These are phyloP conservation scores for Pelargonium australe DNA, from an alignment of 441 rosid genomes.

Conservation along the genomic window DNA sequence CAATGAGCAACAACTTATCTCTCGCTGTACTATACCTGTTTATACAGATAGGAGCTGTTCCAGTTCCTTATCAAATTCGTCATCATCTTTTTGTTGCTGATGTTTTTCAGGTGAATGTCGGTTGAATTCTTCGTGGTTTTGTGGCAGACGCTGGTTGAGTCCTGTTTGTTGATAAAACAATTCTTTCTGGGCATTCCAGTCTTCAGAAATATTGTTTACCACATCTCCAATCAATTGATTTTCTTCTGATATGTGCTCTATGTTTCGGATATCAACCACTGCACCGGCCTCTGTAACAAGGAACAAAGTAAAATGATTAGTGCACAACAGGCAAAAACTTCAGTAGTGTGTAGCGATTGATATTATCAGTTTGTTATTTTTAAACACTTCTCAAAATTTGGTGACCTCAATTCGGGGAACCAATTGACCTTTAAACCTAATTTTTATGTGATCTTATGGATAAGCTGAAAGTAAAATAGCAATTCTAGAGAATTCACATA, in stretches of 20 bases:
- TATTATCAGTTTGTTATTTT: no score
- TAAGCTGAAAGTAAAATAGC: no score
- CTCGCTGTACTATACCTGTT: not conserved
- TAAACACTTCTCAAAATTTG: no score
- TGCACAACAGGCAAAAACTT: not conserved
- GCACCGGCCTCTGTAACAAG: slow-evolving; percentile 36
- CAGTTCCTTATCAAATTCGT: not conserved
- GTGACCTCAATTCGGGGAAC: no score
- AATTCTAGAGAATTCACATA: no score
- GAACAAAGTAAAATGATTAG: slow-evolving; percentile 10
- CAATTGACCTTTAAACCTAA: no score
- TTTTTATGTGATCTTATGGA: no score
- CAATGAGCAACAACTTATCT: not conserved
- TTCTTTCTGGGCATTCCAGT: slow-evolving; percentile 47
- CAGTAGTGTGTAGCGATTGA: no score
- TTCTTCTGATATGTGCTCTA: slow-evolving; percentile 49
- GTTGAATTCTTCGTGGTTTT: not conserved
- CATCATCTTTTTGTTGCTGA: not conserved
- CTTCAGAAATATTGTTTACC: slow-evolving; percentile 36
- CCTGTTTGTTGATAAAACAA: slow-evolving; percentile 41
- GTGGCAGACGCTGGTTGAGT: slow-evolving; percentile 19
- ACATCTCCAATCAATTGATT: slow-evolving; percentile 34
- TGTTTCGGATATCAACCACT: slow-evolving; percentile 40
- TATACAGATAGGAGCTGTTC: not conserved
- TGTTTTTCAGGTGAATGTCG: not conserved